Conservation (phyloP, 2,329 filamentous ascomycete species). For the Lecanicillium sp. region DNA sequence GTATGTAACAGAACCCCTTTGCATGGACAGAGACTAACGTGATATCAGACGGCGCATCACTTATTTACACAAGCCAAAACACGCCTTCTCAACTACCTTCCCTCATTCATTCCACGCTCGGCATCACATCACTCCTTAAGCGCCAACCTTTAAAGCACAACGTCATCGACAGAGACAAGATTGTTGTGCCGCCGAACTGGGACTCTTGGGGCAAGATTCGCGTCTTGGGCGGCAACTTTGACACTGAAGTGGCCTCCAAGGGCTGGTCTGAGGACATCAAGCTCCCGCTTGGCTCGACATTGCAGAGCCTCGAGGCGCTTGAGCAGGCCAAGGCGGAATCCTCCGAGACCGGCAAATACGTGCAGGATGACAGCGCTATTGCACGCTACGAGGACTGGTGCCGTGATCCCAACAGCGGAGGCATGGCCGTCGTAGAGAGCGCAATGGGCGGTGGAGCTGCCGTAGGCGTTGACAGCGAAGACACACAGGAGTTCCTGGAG, state of each 20-base stretch:
- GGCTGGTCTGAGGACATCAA: constrained; percentile 85
- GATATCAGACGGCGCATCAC: constrained; percentile 65
- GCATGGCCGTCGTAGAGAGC: constrained; percentile 35
- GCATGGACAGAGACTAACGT: constrained; percentile 19
- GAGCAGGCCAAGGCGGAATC: constrained; percentile 21
- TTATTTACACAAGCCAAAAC: constrained; percentile 78
- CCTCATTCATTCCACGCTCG: constrained; percentile 77
- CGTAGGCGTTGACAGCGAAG: constrained; percentile 38
- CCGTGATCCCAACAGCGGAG: constrained; percentile 63
- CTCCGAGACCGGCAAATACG: constrained; percentile 19
- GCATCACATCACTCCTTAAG: constrained; percentile 77
- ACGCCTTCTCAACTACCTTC: constrained; percentile 70
- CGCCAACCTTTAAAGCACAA: constrained; percentile 78
- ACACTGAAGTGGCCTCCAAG: constrained; percentile 78
- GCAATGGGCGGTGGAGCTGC: constrained; percentile 32
- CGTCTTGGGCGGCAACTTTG: constrained; percentile 83
- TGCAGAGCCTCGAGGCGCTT: constrained; percentile 16
- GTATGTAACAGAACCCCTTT: constrained; percentile 43
- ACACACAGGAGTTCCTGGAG: constrained; percentile 71
- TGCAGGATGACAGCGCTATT: constrained; percentile 48
- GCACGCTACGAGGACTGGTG: constrained; percentile 74
- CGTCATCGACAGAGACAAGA: constrained; percentile 88
- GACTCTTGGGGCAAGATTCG: constrained; percentile 98
- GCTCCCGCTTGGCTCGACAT: constrained; percentile 33
- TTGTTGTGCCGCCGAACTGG: constrained; percentile 93